These are phyloP conservation scores for Haplosporangium sp. DNA, from an alignment of 371 early-diverging fungal species.

Conservation along the genomic window DNA sequence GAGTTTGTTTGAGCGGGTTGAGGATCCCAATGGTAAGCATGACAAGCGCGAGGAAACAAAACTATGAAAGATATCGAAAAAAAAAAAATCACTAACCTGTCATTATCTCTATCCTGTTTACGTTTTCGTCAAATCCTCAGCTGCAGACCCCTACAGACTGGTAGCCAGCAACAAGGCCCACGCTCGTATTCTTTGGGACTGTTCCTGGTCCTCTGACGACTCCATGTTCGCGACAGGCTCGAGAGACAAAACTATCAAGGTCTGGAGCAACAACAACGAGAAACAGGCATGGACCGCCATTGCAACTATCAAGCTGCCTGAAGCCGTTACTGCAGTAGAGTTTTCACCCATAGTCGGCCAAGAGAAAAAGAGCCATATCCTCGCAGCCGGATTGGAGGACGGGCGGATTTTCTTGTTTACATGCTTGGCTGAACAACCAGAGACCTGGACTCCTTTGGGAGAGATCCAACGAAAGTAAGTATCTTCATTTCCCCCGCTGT, in stretches of 20 bases:
- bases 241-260: conserved; percentile 90
- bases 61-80: not conserved
- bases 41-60: no score
- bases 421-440: conserved; percentile 25
- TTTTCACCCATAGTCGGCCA: conserved; percentile 68
- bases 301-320: conserved; percentile 74
- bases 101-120: not conserved
- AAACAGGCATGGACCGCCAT: conserved; percentile 53
- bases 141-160: conserved; percentile 66
- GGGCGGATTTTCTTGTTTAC: conserved; percentile 74
- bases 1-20: conserved; percentile 76
- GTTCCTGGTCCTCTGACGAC: conserved; percentile 84
- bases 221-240: conserved; percentile 89
- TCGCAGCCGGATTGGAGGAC: conserved; percentile 89
- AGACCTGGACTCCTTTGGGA: conserved; percentile 59
- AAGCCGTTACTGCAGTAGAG: conserved; percentile 85
- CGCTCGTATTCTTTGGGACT: conserved; percentile 95
- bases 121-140: not conserved
- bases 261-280: conserved; percentile 67
- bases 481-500: not conserved
- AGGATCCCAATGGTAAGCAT: conserved; percentile 47
- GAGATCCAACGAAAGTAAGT: conserved; percentile 63
- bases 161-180: conserved; percentile 83
- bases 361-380: conserved; percentile 58
- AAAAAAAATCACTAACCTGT: not conserved